A percentile compares a stretch with the other conserved stretches of the same genome.
phyloP scores from a whole-genome alignment of 2,329 filamentous ascomycete genomes.

The Allantophomopsis cytisporea region DNA sequence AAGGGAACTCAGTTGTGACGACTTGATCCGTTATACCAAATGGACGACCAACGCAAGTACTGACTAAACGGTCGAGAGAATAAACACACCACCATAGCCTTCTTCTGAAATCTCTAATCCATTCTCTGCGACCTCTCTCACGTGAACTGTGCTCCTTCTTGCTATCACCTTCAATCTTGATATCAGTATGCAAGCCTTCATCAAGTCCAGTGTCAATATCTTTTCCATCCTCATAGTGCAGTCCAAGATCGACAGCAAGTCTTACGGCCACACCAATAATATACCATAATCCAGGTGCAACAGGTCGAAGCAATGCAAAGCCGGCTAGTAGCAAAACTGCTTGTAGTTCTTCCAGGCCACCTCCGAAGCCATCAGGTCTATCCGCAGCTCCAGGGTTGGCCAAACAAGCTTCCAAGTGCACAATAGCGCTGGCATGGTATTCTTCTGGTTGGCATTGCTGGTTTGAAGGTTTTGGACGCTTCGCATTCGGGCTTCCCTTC shows the following conservation, averaged over 20 bases:
- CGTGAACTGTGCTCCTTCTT: slow-evolving; percentile 21
- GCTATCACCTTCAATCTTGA: slow-evolving; percentile 17
- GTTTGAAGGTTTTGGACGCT: slow-evolving; percentile 16
- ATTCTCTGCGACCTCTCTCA: slow-evolving; percentile 61
- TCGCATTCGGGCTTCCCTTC: slow-evolving; percentile 9
- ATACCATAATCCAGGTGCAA: slow-evolving; percentile 92
- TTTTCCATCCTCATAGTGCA: slow-evolving; percentile 84
- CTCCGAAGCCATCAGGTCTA: slow-evolving; percentile 52
- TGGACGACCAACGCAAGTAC: slow-evolving; percentile 82
- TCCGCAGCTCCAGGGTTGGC: slow-evolving; percentile 42
- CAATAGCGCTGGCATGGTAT: slow-evolving; percentile 89
- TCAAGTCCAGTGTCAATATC: slow-evolving; percentile 42
- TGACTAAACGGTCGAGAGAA: slow-evolving; percentile 86
- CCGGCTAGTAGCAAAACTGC: slow-evolving; percentile 84
- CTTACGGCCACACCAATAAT: slow-evolving; percentile 90
- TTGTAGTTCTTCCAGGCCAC: slow-evolving; percentile 84
- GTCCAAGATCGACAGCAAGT: slow-evolving; percentile 76
- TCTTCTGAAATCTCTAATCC: slow-evolving; percentile 72
- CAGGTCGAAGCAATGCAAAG: slow-evolving; percentile 80
- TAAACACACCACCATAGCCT: slow-evolving; percentile 97
- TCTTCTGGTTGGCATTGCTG: slow-evolving; percentile 75
- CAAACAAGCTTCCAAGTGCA: slow-evolving; percentile 79
- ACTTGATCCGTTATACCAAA: slow-evolving; percentile 95
- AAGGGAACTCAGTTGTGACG: slow-evolving; percentile 90
- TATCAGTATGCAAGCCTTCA: slow-evolving; percentile 22